phyloP scores from a whole-genome alignment of 129 eudicot genomes.

The Pulicaria dysenterica region DNA sequence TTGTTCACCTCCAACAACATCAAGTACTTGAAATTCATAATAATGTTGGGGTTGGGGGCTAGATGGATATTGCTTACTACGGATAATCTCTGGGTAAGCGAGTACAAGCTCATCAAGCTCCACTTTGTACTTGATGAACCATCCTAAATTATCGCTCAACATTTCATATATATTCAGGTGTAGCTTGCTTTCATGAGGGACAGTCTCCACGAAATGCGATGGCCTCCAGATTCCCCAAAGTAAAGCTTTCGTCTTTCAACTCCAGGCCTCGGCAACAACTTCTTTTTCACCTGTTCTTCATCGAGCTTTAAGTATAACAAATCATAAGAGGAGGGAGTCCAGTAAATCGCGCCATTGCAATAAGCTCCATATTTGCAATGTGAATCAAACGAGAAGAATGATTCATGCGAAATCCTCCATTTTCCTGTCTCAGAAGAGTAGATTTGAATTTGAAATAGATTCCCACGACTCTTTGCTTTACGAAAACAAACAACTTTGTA shows the following conservation, averaged over 20 bases:
- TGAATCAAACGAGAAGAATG: neutral
- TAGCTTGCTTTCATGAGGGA: neutral
- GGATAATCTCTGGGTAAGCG: conserved; percentile 15
- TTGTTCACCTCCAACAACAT: conserved; percentile 18
- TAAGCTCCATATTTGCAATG: conserved; percentile 23
- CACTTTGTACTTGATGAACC: conserved; percentile 29
- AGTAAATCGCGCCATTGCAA: conserved; percentile 38
- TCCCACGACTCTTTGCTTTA: neutral
- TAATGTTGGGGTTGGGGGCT: neutral
- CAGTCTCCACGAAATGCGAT: conserved; percentile 25
- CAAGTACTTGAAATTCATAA: neutral
- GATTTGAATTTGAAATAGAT: conserved; percentile 20
- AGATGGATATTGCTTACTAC: neutral
- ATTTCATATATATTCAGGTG: conserved; percentile 33
- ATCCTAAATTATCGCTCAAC: conserved; percentile 29
- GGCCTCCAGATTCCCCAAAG: conserved; percentile 41
- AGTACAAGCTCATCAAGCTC: conserved; percentile 19
- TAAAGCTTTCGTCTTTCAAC: too few relatives aligned
- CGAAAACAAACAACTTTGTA: conserved; percentile 7
- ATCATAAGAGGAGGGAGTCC: conserved; percentile 29
- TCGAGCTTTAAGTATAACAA: conserved; percentile 24
- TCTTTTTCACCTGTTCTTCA: conserved; percentile 17
- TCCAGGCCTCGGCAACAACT: too few relatives aligned
- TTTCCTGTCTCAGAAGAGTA: conserved; percentile 30
- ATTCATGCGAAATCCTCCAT: conserved; percentile 25